Conservation (phyloP, 116 monocot species). For the Papilionanthe hybrid region DNA sequence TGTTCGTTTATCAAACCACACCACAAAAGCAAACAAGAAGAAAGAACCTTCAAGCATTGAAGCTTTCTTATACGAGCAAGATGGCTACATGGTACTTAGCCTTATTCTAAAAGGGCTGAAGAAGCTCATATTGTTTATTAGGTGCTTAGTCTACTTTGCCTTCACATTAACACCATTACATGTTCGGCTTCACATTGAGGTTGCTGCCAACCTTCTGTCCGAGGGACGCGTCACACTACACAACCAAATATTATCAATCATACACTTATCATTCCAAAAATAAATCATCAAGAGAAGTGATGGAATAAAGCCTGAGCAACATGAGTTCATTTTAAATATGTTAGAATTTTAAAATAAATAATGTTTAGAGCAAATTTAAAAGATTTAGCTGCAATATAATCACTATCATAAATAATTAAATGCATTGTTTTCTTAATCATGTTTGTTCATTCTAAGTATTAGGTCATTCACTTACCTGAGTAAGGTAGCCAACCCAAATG, state of each 20-base stretch:
- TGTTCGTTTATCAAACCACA: no score
- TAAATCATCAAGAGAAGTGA: not conserved
- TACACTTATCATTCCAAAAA: not conserved
- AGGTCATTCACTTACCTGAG: conserved; percentile 33
- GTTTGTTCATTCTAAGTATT: no score
- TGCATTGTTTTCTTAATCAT: no score
- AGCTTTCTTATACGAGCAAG: not conserved
- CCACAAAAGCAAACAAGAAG: no score
- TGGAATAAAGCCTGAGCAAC: no score
- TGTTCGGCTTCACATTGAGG: conserved; percentile 67
- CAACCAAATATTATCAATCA: conserved; percentile 9
- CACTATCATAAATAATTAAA: no score
- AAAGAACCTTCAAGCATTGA: no score
- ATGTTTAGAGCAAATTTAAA: not conserved
- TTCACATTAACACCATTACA: conserved; percentile 20
- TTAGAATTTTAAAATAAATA: not conserved
- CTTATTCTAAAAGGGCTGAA: not conserved
- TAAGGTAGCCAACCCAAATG: conserved; percentile 75
- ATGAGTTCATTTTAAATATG: not conserved
- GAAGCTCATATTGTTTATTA: not conserved
- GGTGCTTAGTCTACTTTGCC: not conserved
- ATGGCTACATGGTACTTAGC: not conserved
- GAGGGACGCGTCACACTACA: conserved; percentile 63
- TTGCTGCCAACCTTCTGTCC: conserved; percentile 63
- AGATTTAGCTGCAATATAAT: no score